phyloP scores from a whole-genome alignment of 331 rosid species.

The Quercus phellos region DNA sequence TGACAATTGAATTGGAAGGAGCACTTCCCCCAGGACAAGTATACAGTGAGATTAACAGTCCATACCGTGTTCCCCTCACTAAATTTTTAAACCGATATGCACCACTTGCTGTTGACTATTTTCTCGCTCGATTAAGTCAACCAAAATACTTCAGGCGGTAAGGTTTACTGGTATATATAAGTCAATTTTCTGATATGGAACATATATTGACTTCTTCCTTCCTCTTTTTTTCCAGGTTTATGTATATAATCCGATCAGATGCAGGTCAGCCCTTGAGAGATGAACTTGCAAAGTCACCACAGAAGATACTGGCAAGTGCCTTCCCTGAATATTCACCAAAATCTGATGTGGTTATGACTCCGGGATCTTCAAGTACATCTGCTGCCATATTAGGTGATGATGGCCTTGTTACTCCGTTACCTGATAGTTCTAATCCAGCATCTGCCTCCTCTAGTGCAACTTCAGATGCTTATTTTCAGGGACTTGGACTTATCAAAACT shows the following conservation, averaged over 20 bases:
- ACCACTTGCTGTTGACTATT: conserved; percentile 78
- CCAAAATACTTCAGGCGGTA: conserved; percentile 97
- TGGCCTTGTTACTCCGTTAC: conserved; percentile 46
- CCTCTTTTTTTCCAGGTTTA: conserved; percentile 53
- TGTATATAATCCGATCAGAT: conserved; percentile 85
- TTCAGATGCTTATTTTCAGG: conserved; percentile 90
- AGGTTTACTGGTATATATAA: conserved; percentile 15
- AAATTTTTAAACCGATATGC: conserved; percentile 95
- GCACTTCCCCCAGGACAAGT: conserved; percentile 97
- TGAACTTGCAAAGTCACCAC: conserved; percentile 96
- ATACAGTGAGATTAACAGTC: conserved; percentile 89
- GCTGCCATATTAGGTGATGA: conserved; percentile 59
- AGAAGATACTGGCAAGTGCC: conserved; percentile 85
- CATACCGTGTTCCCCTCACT: conserved; percentile 82
- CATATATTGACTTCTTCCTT: conserved; percentile 20
- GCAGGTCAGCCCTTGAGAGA: conserved; percentile 93
- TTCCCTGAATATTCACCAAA: conserved; percentile 75
- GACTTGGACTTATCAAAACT: conserved; percentile 82
- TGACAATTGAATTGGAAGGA: conserved; percentile 97
- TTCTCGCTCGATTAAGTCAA: conserved; percentile 84
- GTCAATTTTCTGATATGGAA: background rate
- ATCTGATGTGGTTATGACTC: conserved; percentile 50
- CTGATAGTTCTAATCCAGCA: conserved; percentile 46
- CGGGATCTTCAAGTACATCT: conserved; percentile 58
- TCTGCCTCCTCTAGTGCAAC: conserved; percentile 44